A percentile compares a stretch with the other conserved stretches of the same genome.
Evolutionary conservation across 164 flowering plant genomes (phyloP).

Genomic region (Liriodendron chinense): DNA sequence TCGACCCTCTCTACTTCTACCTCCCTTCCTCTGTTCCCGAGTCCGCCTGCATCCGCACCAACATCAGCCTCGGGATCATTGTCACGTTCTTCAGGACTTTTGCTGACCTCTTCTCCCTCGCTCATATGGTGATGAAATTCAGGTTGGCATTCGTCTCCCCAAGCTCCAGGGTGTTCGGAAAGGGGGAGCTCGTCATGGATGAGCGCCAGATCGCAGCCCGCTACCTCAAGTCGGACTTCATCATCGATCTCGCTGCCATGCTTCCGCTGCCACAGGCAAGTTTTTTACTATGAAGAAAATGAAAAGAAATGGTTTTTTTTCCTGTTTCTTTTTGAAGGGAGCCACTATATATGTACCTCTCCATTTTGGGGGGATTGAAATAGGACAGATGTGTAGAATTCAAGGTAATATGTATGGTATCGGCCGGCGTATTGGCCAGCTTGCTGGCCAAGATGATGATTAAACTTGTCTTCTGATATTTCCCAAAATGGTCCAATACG

Average conservation of each 20-base stretch:
- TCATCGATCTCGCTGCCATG: slow-evolving; percentile 68
- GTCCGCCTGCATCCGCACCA: slow-evolving; percentile 41
- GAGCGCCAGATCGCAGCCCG: slow-evolving; percentile 41
- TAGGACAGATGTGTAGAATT: too few species aligned
- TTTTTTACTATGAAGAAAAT: not conserved
- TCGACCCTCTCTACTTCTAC: slow-evolving; percentile 84
- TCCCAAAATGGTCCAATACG: too few species aligned
- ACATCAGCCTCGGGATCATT: slow-evolving; percentile 24
- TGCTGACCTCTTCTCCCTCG: slow-evolving; percentile 52
- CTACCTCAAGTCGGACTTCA: slow-evolving; percentile 62
- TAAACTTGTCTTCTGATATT: too few species aligned
- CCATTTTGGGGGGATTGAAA: too few species aligned
- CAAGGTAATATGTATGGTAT: too few species aligned
- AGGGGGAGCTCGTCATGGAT: slow-evolving; percentile 86
- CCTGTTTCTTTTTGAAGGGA: too few species aligned
- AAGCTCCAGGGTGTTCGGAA: slow-evolving; percentile 71
- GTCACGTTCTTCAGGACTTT: slow-evolving; percentile 54
- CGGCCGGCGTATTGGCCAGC: too few species aligned
- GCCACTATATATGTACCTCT: too few species aligned
- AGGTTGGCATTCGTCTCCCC: slow-evolving; percentile 77
- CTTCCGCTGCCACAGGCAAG: slow-evolving; percentile 85
- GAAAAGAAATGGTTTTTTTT: too few species aligned
- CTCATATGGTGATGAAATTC: slow-evolving; percentile 69
- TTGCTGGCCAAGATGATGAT: too few species aligned
- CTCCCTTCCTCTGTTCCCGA: slow-evolving; percentile 47